Evolutionary conservation across 2,329 filamentous ascomycete species (phyloP), one percentile per base, ranked within the genome.

Genomic region (Sporothrix variecibatus): DNA sequence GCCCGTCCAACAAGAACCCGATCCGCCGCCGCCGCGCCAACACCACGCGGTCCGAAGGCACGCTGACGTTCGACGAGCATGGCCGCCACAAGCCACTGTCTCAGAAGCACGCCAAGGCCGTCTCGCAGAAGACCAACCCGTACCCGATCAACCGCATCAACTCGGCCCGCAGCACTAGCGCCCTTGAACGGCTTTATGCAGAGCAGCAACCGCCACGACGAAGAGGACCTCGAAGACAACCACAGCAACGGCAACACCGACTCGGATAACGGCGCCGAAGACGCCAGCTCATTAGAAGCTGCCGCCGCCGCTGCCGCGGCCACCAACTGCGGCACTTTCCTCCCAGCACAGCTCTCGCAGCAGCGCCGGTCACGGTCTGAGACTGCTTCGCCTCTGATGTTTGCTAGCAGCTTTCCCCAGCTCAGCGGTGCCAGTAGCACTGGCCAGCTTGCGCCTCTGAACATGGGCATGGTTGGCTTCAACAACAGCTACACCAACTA

Each of bases 41-140:
- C 79, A 91, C 89, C 60, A 86, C 88, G 72, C 89, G 89, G 78
- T 90, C 89, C 5, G 90, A 92, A 75, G 86, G 85, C 72, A 81
- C 86, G 75, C 81, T 91, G 73, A 86, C 86, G 67, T 89, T 90
- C 77, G 90, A 92, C 78, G 86, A 90, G 77, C 87, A 91, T 78
- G 89, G 89, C 70, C 88, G 91, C 78, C 89, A 90, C 83, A 91
- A 89, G 78, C 87, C 89, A 20, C 20, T 62, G n/a, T 83, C 86
- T 15, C 86, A 89, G 79, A 90, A 90, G 82, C 88, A 88, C 81
- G 85, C 87, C 78, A 88, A 88, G 77, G 86, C 86, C 43, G 85
- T 86, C 46, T 86, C 88, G 40, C 89, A 91, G 77, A 90, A 91
- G 80, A 87, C 85, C 77, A 88, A 88, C 43, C 89, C 90, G 26